These are phyloP conservation scores for Blastomyces gilchristii DNA, from an alignment of 2,329 filamentous ascomycete genomes.

Conservation along the genomic window DNA sequence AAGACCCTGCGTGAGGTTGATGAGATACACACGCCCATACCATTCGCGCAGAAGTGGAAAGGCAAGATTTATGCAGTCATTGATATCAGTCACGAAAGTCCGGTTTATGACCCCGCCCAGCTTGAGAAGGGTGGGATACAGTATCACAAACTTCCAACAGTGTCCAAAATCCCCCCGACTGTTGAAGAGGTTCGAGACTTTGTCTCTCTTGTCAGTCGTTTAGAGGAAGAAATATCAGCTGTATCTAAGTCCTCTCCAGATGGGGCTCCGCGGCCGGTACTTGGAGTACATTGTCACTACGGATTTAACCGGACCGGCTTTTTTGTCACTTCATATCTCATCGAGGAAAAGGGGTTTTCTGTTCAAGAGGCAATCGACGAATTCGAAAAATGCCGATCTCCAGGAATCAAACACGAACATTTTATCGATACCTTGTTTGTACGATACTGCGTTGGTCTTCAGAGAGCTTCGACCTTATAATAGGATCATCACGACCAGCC, in stretches of 20 bases:
- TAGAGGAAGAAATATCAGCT: constrained; percentile 47
- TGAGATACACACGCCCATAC: constrained; percentile 63
- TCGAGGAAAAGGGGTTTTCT: constrained; percentile 62
- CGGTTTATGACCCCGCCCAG: constrained; percentile 72
- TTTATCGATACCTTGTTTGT: constrained; percentile 78
- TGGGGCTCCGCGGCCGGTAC: constrained; percentile 34
- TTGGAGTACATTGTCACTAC: constrained; percentile 91
- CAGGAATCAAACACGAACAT: constrained; percentile 80
- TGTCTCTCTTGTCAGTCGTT: constrained; percentile 48
- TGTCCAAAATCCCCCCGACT: constrained; percentile 78
- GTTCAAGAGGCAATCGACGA: constrained; percentile 69
- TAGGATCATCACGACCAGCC: background rate
- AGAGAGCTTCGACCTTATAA: constrained; percentile 14
- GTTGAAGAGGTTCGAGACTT: constrained; percentile 51
- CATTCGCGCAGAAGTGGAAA: constrained; percentile 60
- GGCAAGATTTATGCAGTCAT: constrained; percentile 62
- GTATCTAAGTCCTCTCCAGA: constrained; percentile 28
- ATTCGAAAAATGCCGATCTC: constrained; percentile 62
- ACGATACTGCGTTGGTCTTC: constrained; percentile 53
- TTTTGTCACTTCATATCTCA: constrained; percentile 81
- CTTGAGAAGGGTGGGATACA: constrained; percentile 56
- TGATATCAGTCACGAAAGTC: constrained; percentile 83
- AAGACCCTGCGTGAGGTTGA: constrained; percentile 90
- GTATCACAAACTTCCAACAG: constrained; percentile 81
- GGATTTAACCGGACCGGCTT: constrained; percentile 93